These are phyloP conservation scores for Daldinia grandis DNA, from an alignment of 495 filamentous ascomycete genomes.

Conservation along the genomic window DNA sequence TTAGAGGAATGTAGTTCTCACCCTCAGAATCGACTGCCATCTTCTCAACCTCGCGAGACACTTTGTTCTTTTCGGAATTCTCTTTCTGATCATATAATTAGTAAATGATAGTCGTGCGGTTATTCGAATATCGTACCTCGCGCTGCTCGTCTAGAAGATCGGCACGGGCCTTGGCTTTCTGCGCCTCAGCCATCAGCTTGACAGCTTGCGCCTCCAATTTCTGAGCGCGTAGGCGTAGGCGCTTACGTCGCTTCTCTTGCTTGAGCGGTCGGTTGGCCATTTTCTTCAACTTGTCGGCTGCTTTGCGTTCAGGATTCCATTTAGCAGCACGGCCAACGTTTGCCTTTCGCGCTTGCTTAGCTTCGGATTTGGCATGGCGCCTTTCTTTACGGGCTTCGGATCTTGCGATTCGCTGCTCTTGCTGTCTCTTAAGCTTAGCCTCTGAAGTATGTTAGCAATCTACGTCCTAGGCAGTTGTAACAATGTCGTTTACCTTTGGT, in stretches of 20 bases:
- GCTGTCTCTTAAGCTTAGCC: conserved; percentile 35
- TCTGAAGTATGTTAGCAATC: conserved; percentile 31
- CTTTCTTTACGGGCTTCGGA: conserved; percentile 43
- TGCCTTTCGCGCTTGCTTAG: conserved; percentile 44
- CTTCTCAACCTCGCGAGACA: conserved; percentile 25
- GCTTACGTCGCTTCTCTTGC: conserved; percentile 46
- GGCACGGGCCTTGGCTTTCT: conserved; percentile 35
- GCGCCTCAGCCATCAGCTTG: conserved; percentile 37
- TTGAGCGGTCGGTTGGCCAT: conserved; percentile 34
- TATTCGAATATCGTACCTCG: conserved; percentile 13
- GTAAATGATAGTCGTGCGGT: not conserved
- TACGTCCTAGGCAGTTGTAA: not conserved
- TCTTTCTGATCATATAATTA: conserved; percentile 31
- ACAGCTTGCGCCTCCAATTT: conserved; percentile 40
- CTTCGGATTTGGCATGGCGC: conserved; percentile 46
- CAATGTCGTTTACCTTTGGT: conserved; percentile 34
- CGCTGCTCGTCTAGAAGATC: conserved; percentile 33
- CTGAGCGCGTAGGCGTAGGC: conserved; percentile 34
- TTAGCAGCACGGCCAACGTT: conserved; percentile 42
- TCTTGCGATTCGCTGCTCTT: conserved; percentile 39
- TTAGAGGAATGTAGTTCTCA: conserved; percentile 34
- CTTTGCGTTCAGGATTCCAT: conserved; percentile 41
- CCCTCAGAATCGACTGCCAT: conserved; percentile 33
- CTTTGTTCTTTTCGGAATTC: conserved; percentile 36
- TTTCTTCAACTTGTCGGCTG: conserved; percentile 43